Conservation (phyloP, 1,139 yeast species). For the Tardiomyces depauwii region DNA sequence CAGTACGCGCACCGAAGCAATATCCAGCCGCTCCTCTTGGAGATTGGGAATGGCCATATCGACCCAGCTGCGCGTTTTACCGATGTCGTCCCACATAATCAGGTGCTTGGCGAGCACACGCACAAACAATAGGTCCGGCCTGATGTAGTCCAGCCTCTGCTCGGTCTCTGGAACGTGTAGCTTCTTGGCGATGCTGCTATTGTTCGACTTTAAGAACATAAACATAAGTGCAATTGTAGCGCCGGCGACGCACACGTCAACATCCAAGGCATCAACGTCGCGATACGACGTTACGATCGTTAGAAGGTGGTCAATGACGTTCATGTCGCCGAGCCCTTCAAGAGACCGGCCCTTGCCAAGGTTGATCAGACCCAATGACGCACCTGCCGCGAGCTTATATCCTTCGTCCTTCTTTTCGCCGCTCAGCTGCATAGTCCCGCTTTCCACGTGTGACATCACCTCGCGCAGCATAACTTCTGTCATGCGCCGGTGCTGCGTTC, state of each 20-base stretch:
- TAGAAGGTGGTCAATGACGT: conserved; percentile 54
- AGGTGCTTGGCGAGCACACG: conserved; percentile 58
- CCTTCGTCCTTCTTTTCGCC: conserved; percentile 43
- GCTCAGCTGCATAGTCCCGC: conserved; percentile 1
- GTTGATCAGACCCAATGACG: conserved; percentile 80
- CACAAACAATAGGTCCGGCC: conserved; percentile 71
- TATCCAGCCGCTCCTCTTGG: conserved; percentile 1
- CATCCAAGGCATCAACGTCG: conserved; percentile 55
- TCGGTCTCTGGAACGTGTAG: conserved; percentile 52
- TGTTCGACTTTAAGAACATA: conserved; percentile 60
- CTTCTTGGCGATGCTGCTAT: conserved; percentile 48
- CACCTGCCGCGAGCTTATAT: conserved; percentile 79
- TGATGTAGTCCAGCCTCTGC: conserved; percentile 54
- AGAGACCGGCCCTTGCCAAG: conserved; percentile 64
- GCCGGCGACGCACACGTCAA: conserved; percentile 72
- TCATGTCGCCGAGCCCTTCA: conserved; percentile 55
- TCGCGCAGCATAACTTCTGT: conserved; percentile 69
- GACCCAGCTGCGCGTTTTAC: conserved; percentile 48
- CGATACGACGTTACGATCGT: conserved; percentile 50
- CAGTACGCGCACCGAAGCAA: conserved; percentile 22
- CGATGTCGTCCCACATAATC: conserved; percentile 69
- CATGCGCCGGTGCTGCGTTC: conserved; percentile 78
- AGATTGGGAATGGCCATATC: conserved; percentile 40
- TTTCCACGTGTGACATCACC: conserved; percentile 3
- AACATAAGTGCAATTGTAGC: conserved; percentile 68